Conservation (phyloP, 805 yeast species). For the Alloascoidea hylecoeti region DNA sequence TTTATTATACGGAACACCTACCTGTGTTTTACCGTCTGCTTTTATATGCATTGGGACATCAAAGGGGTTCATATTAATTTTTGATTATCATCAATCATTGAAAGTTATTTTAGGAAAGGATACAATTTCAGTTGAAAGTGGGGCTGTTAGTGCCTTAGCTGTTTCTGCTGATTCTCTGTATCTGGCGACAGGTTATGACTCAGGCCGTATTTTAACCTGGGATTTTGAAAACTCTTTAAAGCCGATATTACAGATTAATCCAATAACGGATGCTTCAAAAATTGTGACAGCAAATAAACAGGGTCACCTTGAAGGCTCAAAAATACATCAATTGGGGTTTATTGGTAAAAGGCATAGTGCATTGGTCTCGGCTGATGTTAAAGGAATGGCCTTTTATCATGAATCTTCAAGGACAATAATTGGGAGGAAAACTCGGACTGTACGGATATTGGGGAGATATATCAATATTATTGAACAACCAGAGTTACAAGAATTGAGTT, state of each 20-base stretch:
- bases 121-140: conserved; percentile 19
- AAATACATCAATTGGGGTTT: conserved; percentile 31
- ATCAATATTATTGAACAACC: conserved; percentile 14
- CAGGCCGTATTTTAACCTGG: conserved; percentile 63
- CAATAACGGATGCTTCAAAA: conserved; percentile 10
- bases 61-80: conserved; percentile 49
- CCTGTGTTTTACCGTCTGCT: conserved; percentile 27
- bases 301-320: conserved; percentile 23
- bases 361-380: conserved; percentile 36
- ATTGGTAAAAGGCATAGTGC: conserved; percentile 39
- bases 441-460: conserved; percentile 37
- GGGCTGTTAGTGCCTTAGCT: conserved; percentile 38
- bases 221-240: conserved; percentile 24
- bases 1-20: conserved; percentile 35
- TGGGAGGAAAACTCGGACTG: conserved; percentile 31
- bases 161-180: conserved; percentile 57
- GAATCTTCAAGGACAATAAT: conserved; percentile 44
- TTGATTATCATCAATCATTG: conserved; percentile 53
- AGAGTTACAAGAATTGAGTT: conserved; percentile 9
- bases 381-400: conserved; percentile 50
- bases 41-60: conserved; percentile 55
- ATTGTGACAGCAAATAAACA: conserved; percentile 10
- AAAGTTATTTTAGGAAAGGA: conserved; percentile 24
- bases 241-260: conserved; percentile 17
- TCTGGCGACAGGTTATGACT: conserved; percentile 52